Evolutionary conservation across 208 protist genomes (phyloP), one percentile per base, ranked within the genome.

Genomic region (Tetramitus jugosus): DNA sequence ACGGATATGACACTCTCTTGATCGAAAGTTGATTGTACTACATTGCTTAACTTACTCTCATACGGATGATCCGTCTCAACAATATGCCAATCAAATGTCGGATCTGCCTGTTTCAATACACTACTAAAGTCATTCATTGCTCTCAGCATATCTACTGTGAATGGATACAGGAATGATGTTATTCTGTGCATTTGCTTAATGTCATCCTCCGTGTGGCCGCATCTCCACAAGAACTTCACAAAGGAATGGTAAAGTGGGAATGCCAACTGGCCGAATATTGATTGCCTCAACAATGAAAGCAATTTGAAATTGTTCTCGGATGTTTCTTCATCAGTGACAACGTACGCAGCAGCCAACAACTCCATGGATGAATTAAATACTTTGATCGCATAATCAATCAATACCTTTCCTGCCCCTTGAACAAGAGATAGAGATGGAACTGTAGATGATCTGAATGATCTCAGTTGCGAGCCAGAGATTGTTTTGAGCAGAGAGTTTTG

Each of bases 61-160:
- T 72, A 52, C 17, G 65, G 65, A 53, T 72, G 65, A 29, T 72
- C 40, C 2, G 65, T 53, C 35, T 72, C 65, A 3, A 72, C 40
- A 43, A 72, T 52, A 7, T 7, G 0, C 65, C 65, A 72, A 13
- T 72, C 40, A 35, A 52, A 14, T n/a, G 4, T 6, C 2, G 20
- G 4, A 4, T 72, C 40, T 40, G 33, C 2, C 10, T 65, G 3
- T 29, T 43, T 35, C 2, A 26, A 20, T 13, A 72, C 33, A 3
- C 20, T 29, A 26, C 1, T 3, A 29, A 53, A 72, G 2, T 26
- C 3, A 52, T 49, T 13, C 10, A 72, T 20, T 26, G 23, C 17
- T 52, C 40, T 43, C 26, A 72, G 4, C 31, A 72, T 35, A 33
- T 69, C n/a, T 14, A 46, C 33, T 3, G 46, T 23, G 35, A 7